Base-by-base conservation (phyloP, 495 filamentous ascomycete species). In the Daldinia concentrica region DNA sequence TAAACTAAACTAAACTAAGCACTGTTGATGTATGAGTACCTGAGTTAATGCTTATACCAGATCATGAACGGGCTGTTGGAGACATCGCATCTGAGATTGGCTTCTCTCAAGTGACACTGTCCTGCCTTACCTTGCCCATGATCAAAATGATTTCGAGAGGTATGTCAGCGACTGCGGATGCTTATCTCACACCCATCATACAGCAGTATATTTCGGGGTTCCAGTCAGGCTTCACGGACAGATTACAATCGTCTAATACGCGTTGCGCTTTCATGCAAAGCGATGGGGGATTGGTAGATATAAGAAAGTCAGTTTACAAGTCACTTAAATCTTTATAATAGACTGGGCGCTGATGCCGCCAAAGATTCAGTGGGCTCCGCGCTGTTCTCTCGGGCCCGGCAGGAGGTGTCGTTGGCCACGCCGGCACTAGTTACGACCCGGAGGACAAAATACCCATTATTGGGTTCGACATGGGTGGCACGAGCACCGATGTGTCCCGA, bases 121-220 rank as follows among this genome's bases (percentile, higher is more conserved):
- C 84, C 85, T 65, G 82, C 88, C 74, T 79, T 88, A 37, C 92
- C 93, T 85, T 92, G 92, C n/a, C 60, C 11, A 95, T 95, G 92
- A 94, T 90, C 73, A 91, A 90, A 71, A 77, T 91, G 22, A 86
- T 90, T 1, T 91, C 92, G 22, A 82, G 92, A 65, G 92, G 90
- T 26, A 94, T 91, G 37, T 93, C 90, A 17, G 90, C 92, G 11
- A 92, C 90, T 14, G 92, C 92, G 9, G 92, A 95, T 81, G 92
- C 92, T 14, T 95, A 95, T 75, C 83, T 95, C 9, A 94, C 92
- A 2, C 92, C 92, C 0, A 90, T 91, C 15, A 95, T 95, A 69
- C 90, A 91, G 73, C 91, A 91, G 74, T 95, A 95, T 77, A 92
- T 95, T 71, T 85, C 87, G 36, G 91, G 91, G 5, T 94, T 95